These are phyloP conservation scores for Ilyonectria destructans DNA, from an alignment of 2,329 filamentous ascomycete species.

Conservation along the genomic window DNA sequence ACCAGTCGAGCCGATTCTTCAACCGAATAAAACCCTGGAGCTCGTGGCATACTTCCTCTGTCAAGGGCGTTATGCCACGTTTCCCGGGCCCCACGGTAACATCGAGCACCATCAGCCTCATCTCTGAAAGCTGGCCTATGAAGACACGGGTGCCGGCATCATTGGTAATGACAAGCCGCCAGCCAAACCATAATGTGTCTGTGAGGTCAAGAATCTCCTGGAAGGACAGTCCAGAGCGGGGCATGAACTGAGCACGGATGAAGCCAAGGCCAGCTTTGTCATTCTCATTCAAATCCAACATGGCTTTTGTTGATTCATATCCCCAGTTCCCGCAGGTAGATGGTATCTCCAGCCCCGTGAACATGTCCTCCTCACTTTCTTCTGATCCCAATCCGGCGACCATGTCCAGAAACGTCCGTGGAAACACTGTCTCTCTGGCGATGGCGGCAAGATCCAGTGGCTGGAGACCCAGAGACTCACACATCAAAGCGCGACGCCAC, in stretches of 20 bases:
- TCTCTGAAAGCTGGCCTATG: neutral
- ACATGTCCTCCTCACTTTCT: neutral
- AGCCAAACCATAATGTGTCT: neutral
- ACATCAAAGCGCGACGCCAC: too few relatives aligned
- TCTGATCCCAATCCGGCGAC: neutral
- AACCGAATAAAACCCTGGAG: slow-evolving; percentile 9
- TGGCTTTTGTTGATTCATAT: neutral
- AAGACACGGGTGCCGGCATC: neutral
- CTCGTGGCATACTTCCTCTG: neutral
- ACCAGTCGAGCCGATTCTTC: neutral
- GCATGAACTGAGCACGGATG: slow-evolving; percentile 3
- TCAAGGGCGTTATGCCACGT: neutral
- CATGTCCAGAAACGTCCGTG: neutral
- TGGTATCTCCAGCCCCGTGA: neutral
- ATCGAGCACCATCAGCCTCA: neutral
- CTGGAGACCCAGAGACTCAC: neutral
- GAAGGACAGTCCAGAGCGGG: slow-evolving; percentile 1
- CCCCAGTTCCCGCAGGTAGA: neutral
- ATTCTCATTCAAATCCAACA: neutral
- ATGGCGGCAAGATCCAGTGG: slow-evolving; percentile 5
- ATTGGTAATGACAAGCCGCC: slow-evolving; percentile 6
- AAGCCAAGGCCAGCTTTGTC: slow-evolving; percentile 1
- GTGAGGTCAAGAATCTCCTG: slow-evolving; percentile 3
- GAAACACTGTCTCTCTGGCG: slow-evolving; percentile 7
- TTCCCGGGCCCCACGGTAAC: neutral